Evolutionary conservation across 1,139 yeast genomes (phyloP).

Genomic region (Geotrichum phurueaensis): DNA sequence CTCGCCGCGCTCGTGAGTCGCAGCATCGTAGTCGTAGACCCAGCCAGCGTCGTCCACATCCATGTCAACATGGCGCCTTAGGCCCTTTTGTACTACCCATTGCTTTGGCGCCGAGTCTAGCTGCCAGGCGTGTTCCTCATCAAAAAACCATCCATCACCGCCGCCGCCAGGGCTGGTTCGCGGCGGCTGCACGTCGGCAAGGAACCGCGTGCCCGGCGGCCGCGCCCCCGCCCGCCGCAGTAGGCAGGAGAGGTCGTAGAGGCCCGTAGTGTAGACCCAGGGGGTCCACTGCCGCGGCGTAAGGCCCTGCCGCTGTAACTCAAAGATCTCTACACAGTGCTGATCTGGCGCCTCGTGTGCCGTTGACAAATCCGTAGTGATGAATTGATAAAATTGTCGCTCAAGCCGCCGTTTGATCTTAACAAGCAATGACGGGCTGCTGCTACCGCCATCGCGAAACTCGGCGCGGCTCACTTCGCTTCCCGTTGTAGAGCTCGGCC

Average conservation of each 20-base stretch:
- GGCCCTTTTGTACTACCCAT: slow-evolving; percentile 50
- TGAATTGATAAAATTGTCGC: slow-evolving; percentile 35
- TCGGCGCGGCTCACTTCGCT: background rate
- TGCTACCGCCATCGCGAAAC: slow-evolving; percentile 50
- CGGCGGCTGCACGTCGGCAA: slow-evolving; percentile 62
- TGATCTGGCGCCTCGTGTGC: slow-evolving; percentile 62
- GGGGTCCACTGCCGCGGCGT: slow-evolving; percentile 57
- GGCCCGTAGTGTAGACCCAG: slow-evolving; percentile 43
- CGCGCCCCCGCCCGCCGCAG: slow-evolving; percentile 51
- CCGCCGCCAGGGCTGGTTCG: slow-evolving; percentile 19
- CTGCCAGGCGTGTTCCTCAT: slow-evolving; percentile 58
- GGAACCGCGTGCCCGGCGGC: slow-evolving; percentile 59
- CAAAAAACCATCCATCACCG: slow-evolving; percentile 59
- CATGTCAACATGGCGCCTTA: slow-evolving; percentile 26
- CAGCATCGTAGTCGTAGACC: slow-evolving; percentile 40
- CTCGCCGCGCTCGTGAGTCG: slow-evolving; percentile 28
- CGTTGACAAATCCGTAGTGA: slow-evolving; percentile 49
- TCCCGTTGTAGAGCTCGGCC: too few relatives aligned
- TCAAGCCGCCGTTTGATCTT: slow-evolving; percentile 21
- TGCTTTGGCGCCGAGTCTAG: slow-evolving; percentile 48
- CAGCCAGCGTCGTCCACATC: slow-evolving; percentile 35
- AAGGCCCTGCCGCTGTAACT: slow-evolving; percentile 61
- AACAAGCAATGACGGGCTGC: slow-evolving; percentile 49
- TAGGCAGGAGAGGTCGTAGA: slow-evolving; percentile 50
- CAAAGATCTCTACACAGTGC: slow-evolving; percentile 61